A percentile compares a stretch with the other conserved stretches of the same genome.
These are phyloP conservation scores for Eucalyptus cladocalyx DNA, from an alignment of 345 rosid genomes.

Conservation along the genomic window DNA sequence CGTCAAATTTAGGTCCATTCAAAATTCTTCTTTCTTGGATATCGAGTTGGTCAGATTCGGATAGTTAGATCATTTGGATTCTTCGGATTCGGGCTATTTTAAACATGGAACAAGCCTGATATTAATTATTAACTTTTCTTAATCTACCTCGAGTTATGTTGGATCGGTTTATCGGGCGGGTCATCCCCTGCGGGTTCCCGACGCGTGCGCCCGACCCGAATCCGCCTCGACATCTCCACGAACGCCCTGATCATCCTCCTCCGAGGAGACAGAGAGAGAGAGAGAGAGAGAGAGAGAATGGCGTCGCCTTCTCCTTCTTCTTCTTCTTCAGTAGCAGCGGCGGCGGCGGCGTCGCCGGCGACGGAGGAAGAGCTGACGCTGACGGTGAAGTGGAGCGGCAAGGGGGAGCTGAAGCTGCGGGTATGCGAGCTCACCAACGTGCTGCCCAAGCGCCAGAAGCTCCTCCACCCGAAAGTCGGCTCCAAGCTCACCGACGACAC, in stretches of 20 bases:
- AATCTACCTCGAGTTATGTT: background rate
- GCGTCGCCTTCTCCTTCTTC: background rate
- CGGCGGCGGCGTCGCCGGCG: slow-evolving; percentile 14
- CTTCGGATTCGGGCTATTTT: no score
- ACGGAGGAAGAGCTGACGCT: slow-evolving; percentile 74
- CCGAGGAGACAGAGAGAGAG: background rate
- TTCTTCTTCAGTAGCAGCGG: background rate
- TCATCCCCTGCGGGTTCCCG: background rate
- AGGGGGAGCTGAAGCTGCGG: slow-evolving; percentile 80
- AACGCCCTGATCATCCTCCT: background rate
- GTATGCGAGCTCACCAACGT: slow-evolving; percentile 73
- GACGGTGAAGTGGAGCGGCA: slow-evolving; percentile 78
- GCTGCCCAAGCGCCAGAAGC: slow-evolving; percentile 87
- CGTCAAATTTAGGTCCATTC: no score
- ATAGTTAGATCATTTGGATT: no score
- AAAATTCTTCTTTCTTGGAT: no score
- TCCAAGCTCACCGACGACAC: slow-evolving; percentile 76
- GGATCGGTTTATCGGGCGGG: background rate
- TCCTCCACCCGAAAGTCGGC: slow-evolving; percentile 79
- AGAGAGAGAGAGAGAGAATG: background rate
- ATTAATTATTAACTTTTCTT: background rate
- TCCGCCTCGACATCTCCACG: background rate
- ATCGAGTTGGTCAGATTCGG: no score
- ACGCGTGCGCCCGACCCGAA: background rate
- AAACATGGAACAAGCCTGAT: rapidly evolving